These are phyloP conservation scores for Cytospora schulzeri DNA, from an alignment of 2,329 filamentous ascomycete species.

Conservation along the genomic window DNA sequence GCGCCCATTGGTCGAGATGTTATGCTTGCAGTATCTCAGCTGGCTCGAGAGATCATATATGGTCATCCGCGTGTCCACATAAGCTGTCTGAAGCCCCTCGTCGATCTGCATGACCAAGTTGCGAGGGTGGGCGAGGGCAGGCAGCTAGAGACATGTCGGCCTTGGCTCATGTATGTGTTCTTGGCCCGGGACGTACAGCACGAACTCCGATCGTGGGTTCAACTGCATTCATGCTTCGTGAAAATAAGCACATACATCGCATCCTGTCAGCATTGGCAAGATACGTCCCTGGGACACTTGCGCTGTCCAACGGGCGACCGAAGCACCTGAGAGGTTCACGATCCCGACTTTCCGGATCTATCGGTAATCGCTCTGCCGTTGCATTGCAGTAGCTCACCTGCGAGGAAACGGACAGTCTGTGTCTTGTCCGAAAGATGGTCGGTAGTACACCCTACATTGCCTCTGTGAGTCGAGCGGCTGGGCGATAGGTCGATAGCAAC, in stretches of 20 bases:
- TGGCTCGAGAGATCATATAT: not conserved
- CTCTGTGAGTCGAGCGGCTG: not conserved
- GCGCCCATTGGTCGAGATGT: not conserved
- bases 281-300: not conserved
- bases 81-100: not conserved
- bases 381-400: conserved; percentile 21
- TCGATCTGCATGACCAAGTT: not conserved
- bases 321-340: conserved; percentile 8
- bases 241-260: not conserved
- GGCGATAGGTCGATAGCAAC: not conserved
- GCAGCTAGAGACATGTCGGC: not conserved
- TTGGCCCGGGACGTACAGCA: not conserved
- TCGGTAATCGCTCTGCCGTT: conserved; percentile 10
- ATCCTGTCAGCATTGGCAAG: conserved; percentile 3
- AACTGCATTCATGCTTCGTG: not conserved
- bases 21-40: not conserved
- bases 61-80: not conserved
- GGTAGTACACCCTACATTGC: conserved; percentile 2
- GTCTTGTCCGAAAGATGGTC: not conserved
- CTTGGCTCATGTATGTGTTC: too few species aligned
- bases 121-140: not conserved
- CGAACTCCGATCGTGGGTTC: not conserved
- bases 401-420: conserved; percentile 1
- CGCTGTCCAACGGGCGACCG: conserved; percentile 2
- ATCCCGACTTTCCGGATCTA: conserved; percentile 9